Percentiles rank a stretch among this genome's conserved stretches.
These are phyloP conservation scores for Ilyonectria mors-panacis DNA, from an alignment of 2,329 filamentous ascomycete genomes.

Conservation along the genomic window DNA sequence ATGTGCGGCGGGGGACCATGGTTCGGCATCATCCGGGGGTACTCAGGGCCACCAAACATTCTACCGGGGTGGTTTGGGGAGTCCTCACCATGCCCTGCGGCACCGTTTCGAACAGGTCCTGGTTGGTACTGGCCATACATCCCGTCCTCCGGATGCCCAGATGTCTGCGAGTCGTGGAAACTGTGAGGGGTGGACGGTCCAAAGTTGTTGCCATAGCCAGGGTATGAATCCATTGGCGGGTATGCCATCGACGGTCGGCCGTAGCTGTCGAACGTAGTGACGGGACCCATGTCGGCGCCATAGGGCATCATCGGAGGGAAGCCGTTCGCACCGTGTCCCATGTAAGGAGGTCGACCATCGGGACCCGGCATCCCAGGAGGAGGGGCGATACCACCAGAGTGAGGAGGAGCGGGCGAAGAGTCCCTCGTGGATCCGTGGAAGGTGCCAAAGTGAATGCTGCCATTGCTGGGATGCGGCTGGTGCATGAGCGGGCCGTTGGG, in stretches of 20 bases:
- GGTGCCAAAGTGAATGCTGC: conserved; percentile 70
- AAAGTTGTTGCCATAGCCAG: conserved; percentile 57
- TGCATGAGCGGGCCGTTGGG: conserved; percentile 60
- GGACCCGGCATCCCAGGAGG: conserved; percentile 61
- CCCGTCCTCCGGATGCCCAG: conserved; percentile 63
- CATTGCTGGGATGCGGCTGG: conserved; percentile 68
- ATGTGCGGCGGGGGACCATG: conserved; percentile 48
- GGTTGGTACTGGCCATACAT: conserved; percentile 58
- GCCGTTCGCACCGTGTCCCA: conserved; percentile 52
- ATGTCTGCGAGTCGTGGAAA: conserved; percentile 74
- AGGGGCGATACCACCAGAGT: conserved; percentile 62
- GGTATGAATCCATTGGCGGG: conserved; percentile 54
- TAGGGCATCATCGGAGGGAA: conserved; percentile 58
- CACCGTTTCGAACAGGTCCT: conserved; percentile 57
- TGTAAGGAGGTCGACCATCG: conserved; percentile 54
- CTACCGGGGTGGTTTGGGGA: conserved; percentile 49
- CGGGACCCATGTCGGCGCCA: conserved; percentile 54
- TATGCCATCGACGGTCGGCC: conserved; percentile 55
- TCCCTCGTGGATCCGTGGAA: conserved; percentile 67
- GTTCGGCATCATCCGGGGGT: conserved; percentile 53
- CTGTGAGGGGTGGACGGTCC: conserved; percentile 72
- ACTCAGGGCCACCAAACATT: conserved; percentile 51
- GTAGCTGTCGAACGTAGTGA: conserved; percentile 55
- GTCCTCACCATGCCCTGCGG: conserved; percentile 50
- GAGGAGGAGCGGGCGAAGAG: conserved; percentile 70